Evolutionary conservation across 139 green algal species (phyloP).

Genomic region (Tetradesmus obliquus): DNA sequence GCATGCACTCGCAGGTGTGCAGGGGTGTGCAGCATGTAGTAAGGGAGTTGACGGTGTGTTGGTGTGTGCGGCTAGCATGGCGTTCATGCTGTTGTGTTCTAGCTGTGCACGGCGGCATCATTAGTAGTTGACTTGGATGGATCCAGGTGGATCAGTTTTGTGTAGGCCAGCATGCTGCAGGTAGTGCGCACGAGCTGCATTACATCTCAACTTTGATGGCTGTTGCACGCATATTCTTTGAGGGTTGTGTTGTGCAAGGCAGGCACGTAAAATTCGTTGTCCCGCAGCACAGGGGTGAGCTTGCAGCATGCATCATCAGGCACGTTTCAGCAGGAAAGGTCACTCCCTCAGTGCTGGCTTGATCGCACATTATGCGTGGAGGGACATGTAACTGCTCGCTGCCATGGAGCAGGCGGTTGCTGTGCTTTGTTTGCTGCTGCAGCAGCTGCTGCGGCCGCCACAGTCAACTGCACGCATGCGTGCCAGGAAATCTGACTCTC

Average conservation of each 20-base stretch:
- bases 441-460: background rate
- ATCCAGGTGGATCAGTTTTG: background rate
- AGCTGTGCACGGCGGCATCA: background rate
- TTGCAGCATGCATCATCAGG: background rate
- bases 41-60: background rate
- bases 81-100: background rate
- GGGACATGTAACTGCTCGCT: background rate
- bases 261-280: too few species aligned
- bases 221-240: background rate
- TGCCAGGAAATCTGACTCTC: too few species aligned
- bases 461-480: too few species aligned
- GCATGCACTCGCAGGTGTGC: background rate
- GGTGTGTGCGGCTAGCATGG: background rate
- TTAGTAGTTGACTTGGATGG: background rate
- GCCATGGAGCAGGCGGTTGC: background rate
- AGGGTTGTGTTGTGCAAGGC: background rate
- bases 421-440: background rate
- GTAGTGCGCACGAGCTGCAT: background rate
- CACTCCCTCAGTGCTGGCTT: background rate
- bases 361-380: background rate
- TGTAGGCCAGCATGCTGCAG: background rate
- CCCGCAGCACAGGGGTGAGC: background rate
- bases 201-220: background rate
- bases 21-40: background rate
- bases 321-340: background rate